Percentiles rank a stretch among this genome's conserved stretches.
These are phyloP conservation scores for Coemansia sp. DNA, from an alignment of 192 early-diverging fungal genomes.

Conservation along the genomic window DNA sequence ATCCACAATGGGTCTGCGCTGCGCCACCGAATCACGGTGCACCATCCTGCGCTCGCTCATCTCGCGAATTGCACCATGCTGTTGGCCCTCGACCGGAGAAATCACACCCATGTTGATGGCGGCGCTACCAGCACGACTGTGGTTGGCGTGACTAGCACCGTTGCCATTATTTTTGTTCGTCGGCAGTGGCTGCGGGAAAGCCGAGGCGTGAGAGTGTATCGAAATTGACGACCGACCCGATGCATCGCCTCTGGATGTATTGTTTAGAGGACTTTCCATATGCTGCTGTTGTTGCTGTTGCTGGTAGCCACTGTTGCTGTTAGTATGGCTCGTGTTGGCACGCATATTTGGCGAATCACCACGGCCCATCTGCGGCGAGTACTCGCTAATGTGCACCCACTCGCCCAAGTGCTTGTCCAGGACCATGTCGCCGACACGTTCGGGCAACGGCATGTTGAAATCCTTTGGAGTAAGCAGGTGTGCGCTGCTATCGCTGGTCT, in stretches of 20 bases:
- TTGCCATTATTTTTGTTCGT: conserved; percentile 3
- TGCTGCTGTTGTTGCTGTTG: conserved; percentile 4
- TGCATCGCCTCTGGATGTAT: conserved; percentile 8
- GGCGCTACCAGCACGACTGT: neutral
- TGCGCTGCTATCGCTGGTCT: conserved; percentile 43
- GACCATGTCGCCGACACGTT: conserved; percentile 48
- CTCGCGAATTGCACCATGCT: conserved; percentile 30
- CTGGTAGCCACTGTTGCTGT: neutral
- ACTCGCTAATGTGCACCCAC: conserved; percentile 46
- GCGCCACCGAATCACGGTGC: conserved; percentile 6
- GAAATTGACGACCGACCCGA: conserved; percentile 43
- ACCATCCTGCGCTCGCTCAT: conserved; percentile 37
- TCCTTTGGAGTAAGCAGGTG: conserved; percentile 37
- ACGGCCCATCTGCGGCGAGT: conserved; percentile 6
- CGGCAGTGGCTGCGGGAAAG: conserved; percentile 41
- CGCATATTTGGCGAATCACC: conserved; percentile 1
- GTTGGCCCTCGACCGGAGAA: conserved; percentile 42
- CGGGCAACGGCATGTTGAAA: conserved; percentile 29
- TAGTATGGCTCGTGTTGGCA: neutral
- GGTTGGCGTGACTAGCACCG: conserved; percentile 1
- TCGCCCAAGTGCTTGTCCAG: conserved; percentile 36
- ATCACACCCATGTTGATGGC: conserved; percentile 38
- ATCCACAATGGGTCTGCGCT: conserved; percentile 31
- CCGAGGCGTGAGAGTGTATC: conserved; percentile 29
- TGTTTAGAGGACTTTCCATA: conserved; percentile 6